Evolutionary conservation across 768 basidiomycete genomes (phyloP).

Genomic region (Nidularia pulvinata): DNA sequence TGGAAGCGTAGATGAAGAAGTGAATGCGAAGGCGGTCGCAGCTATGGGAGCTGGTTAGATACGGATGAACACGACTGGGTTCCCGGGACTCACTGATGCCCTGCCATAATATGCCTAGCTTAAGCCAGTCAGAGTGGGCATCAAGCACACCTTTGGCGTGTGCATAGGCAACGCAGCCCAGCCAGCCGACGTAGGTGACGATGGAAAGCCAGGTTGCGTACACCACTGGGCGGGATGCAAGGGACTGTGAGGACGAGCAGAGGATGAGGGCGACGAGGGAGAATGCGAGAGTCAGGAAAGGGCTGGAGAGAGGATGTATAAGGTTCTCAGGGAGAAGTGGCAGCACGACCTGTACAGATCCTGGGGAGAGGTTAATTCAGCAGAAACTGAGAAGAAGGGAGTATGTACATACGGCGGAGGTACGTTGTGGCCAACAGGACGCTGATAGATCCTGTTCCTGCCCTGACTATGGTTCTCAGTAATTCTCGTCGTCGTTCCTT

Average conservation of each 20-base stretch:
- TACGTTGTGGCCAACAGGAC: conserved; percentile 60
- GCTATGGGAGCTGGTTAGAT: conserved; percentile 28
- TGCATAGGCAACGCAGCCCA: conserved; percentile 50
- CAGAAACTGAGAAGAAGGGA: not conserved
- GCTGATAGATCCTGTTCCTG: conserved; percentile 41
- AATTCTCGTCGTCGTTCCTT: conserved; percentile 42
- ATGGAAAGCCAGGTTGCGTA: conserved; percentile 61
- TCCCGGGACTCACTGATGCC: conserved; percentile 50
- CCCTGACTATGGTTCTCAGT: conserved; percentile 42
- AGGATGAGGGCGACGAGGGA: conserved; percentile 47
- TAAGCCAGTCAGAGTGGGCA: conserved; percentile 29
- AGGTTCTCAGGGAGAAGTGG: conserved; percentile 40
- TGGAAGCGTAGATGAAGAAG: conserved; percentile 63
- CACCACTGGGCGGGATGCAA: conserved; percentile 51
- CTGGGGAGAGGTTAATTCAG: conserved; percentile 28
- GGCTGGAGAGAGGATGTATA: conserved; percentile 23
- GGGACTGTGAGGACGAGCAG: conserved; percentile 46
- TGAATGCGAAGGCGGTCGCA: conserved; percentile 62
- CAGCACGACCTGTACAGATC: conserved; percentile 50
- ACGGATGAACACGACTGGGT: not conserved
- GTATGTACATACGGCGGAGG: conserved; percentile 55
- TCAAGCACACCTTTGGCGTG: conserved; percentile 45
- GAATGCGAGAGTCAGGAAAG: conserved; percentile 36
- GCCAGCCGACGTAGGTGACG: conserved; percentile 60
- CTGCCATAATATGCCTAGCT: conserved; percentile 57